These are phyloP conservation scores for Mycena filopes DNA, from an alignment of 768 basidiomycete genomes.

Conservation along the genomic window DNA sequence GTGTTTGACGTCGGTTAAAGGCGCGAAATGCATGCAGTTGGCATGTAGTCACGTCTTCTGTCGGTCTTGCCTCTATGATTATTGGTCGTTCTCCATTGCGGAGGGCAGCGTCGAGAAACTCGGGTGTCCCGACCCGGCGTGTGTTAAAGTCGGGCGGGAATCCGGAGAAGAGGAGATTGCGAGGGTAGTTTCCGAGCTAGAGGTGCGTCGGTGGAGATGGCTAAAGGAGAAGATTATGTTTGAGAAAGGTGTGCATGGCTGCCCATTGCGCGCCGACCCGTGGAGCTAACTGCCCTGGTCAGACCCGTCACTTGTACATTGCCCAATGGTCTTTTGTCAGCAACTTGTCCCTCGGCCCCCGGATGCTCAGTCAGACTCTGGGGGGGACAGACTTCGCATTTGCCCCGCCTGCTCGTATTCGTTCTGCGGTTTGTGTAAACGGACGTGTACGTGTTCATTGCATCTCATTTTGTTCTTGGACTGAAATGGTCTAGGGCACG, in stretches of 20 bases:
- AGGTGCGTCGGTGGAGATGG: constrained; percentile 81
- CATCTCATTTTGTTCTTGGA: neutral
- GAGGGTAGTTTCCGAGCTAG: constrained; percentile 71
- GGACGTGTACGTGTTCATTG: constrained; percentile 63
- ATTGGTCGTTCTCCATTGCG: constrained; percentile 83
- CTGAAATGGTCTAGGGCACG: constrained; percentile 70
- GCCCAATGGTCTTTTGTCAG: constrained; percentile 86
- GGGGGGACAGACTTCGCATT: constrained; percentile 78
- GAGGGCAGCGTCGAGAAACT: constrained; percentile 84
- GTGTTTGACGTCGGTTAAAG: constrained; percentile 80
- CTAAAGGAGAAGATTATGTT: constrained; percentile 75
- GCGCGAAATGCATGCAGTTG: constrained; percentile 77
- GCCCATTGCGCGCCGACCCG: neutral
- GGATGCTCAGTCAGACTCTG: constrained; percentile 62
- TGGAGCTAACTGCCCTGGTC: constrained; percentile 1
- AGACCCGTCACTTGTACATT: constrained; percentile 86
- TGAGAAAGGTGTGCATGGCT: constrained; percentile 67
- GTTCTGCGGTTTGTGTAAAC: constrained; percentile 86
- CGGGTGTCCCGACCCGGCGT: constrained; percentile 82
- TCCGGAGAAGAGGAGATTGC: constrained; percentile 79
- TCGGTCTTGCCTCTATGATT: constrained; percentile 79
- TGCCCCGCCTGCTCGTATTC: constrained; percentile 79
- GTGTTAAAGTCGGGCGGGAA: constrained; percentile 72
- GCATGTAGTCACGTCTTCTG: constrained; percentile 86
- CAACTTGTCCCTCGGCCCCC: constrained; percentile 74